Base-by-base conservation (phyloP, 345 rosid genomes). In the Gossypium ekmanianum region DNA sequence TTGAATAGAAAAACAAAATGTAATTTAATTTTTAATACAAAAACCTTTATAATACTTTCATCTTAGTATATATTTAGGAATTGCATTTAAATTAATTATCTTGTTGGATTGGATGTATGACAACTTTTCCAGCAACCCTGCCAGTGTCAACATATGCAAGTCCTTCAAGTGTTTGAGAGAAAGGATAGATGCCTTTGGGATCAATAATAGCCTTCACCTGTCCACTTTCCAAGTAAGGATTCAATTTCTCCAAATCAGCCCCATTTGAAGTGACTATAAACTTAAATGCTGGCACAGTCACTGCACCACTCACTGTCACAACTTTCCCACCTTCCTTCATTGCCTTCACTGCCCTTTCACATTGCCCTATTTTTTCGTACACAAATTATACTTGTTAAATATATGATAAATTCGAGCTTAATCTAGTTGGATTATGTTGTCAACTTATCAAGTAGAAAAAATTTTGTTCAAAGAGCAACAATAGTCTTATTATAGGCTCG, bases 241-340 rank as follows among this genome's bases (percentile, higher is more conserved):
- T 92, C 10, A 92, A 72, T 81, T 89, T 89, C 86, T 90, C 91
- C 82, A 92, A 71, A 44, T 86, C 85, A 3, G 77, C 89, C 6
- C 97, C 94, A 10, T 82, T 81, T 64, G 97, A 92, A 44, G 93
- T 88, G 48, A 94, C 92, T 39, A 90, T 94, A 65, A 94, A 94
- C 82, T 87, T 74, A 66, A 91, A 92, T 56, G 97, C 97, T 63
- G 97, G 97, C 0, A 94, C 88, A 1, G 91, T 88, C 1, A 88
- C 91, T 0, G 92, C 90, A 1, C 93, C 97, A 50, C 92, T 87
- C 67, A 92, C 80, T 61, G 89, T 97, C 81, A 91, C 98, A 48
- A 92, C 92, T 17, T 82, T 83, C 14, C 98, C 97, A 18, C 97
- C 97, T 83, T 90, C 92, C 81, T 92, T 94, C 41, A 94, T 70